Conservation (phyloP, 305 asterid genomes). For the Striga hermonthica region DNA sequence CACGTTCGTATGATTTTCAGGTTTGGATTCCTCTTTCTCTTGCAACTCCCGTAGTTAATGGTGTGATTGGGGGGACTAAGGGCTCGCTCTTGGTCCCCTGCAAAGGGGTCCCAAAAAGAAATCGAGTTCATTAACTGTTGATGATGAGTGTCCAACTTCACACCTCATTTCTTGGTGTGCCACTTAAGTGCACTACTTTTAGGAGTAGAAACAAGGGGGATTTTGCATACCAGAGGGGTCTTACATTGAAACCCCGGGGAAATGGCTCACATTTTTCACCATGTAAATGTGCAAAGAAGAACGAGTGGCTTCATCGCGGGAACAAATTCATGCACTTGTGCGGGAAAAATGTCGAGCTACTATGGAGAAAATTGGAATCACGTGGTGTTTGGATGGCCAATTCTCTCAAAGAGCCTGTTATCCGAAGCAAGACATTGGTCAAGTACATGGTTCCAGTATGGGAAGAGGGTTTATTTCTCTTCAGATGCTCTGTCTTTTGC, state of each 20-base stretch:
- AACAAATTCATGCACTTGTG: conserved; percentile 57
- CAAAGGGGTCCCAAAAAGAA: conserved; percentile 40
- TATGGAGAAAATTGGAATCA: conserved; percentile 66
- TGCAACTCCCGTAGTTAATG: conserved; percentile 30
- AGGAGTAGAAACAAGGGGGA: conserved; percentile 38
- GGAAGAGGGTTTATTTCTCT: conserved; percentile 89
- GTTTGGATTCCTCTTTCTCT: conserved; percentile 33
- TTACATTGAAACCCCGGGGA: conserved; percentile 36
- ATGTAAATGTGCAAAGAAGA: conserved; percentile 56
- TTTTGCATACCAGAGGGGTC: conserved; percentile 34
- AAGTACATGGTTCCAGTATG: conserved; percentile 65
- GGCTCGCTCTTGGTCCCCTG: conserved; percentile 93
- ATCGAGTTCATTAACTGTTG: conserved; percentile 29
- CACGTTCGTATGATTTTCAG: conserved; percentile 27
- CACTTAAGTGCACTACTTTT: conserved; percentile 46
- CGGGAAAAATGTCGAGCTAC: conserved; percentile 57
- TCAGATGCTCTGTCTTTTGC: conserved; percentile 77
- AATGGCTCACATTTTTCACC: conserved; percentile 39
- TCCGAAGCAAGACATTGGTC: conserved; percentile 57
- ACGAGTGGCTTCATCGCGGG: conserved; percentile 71
- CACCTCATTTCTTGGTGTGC: conserved; percentile 64
- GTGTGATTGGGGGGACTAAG: conserved; percentile 61
- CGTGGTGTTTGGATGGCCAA: conserved; percentile 60
- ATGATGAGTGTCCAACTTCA: conserved; percentile 57
- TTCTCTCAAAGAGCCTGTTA: conserved; percentile 69